Evolutionary conservation across 352 stramenopile species (phyloP), one percentile per base, ranked within the genome.

Genomic region (Pythium sukuiense): DNA sequence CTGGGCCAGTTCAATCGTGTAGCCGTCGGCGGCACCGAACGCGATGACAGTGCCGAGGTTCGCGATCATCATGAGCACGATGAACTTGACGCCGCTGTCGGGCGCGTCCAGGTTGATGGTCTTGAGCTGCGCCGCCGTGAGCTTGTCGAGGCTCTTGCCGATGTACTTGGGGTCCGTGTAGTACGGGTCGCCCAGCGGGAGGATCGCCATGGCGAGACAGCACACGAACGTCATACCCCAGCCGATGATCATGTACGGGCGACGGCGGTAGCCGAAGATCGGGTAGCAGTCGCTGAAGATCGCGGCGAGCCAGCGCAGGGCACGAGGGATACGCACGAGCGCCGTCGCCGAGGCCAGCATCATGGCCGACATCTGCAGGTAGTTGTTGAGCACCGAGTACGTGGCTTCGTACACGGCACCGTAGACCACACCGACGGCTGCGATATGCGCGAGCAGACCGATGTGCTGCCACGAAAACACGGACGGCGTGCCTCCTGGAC

Each of bases 221-320:
- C 32, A 66, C 16, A 58, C 26, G 20, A 65, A 59, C 37, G 45
- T 70, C 4, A 76, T 20, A 18, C 12, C 6, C 68, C 70, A 78
- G 33, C 82, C 82, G 54, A 85, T 57, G 12, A 77, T 68, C 62
- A 89, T 83, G 62, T 87, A 89, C 18, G 76, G 74, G 61, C 33
- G 58, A 26, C 58, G 58, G 58, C 48, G 58, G 45, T 57, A 64
- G 26, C 58, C 58, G 45, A 48, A 55, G 67, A 80, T 6, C 29
- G 58, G 58, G 20, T 20, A 64, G 33, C 58, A 64, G 48, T 64
- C 58, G 43, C 30, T 56, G 58, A 88, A 54, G 32, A 88, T 78
- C 29, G 79, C 82, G 63, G 85, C 76, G 14, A 88, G 55, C 14
- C 83, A 72, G 55, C 87, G 88, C 63, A 85, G 80, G 0, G 61